Percentiles rank a stretch among this genome's conserved stretches.
phyloP scores from a whole-genome alignment of 805 yeast species.

The Wickerhamiella slavikovae region DNA sequence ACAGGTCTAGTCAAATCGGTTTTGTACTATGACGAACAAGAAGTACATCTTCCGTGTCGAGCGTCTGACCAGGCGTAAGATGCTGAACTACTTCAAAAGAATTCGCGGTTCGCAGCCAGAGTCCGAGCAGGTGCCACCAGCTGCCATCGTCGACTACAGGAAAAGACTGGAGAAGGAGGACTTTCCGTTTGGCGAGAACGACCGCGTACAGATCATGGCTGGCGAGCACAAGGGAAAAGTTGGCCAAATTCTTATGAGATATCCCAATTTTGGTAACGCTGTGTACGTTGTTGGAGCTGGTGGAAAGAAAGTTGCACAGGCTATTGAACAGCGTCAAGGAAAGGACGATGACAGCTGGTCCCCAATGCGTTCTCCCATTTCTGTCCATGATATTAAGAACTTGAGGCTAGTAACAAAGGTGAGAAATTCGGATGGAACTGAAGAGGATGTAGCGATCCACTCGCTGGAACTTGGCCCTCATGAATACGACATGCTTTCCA shows the following conservation, averaged over 20 bases:
- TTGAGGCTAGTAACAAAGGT: slow-evolving; percentile 64
- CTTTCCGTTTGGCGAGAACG: slow-evolving; percentile 12
- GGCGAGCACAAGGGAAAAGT: slow-evolving; percentile 63
- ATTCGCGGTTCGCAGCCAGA: slow-evolving; percentile 9
- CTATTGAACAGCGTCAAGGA: slow-evolving; percentile 52
- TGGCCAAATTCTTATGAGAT: slow-evolving; percentile 36
- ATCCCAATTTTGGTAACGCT: slow-evolving; percentile 39
- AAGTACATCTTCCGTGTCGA: too few species aligned
- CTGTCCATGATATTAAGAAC: slow-evolving; percentile 34
- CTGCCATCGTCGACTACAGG: slow-evolving; percentile 7
- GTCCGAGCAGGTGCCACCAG: slow-evolving; percentile 8
- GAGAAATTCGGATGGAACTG: slow-evolving; percentile 38
- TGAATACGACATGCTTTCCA: slow-evolving; percentile 56
- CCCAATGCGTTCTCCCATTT: slow-evolving; percentile 53
- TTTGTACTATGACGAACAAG: too few species aligned
- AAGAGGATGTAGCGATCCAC: slow-evolving; percentile 60
- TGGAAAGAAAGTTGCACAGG: slow-evolving; percentile 43
- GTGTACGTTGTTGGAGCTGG: slow-evolving; percentile 48
- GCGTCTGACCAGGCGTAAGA: too few species aligned
- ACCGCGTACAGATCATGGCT: slow-evolving; percentile 10
- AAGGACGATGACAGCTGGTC: slow-evolving; percentile 36
- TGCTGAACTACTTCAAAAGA: too few species aligned
- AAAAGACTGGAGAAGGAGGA: slow-evolving; percentile 9
- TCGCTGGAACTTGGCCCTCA: slow-evolving; percentile 44
- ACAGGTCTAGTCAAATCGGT: too few species aligned